Percentiles rank a stretch among this genome's conserved stretches.
Evolutionary conservation across 1,284 basidiomycete species (phyloP).

Genomic region (Mycosarcoma mackinlayi): DNA sequence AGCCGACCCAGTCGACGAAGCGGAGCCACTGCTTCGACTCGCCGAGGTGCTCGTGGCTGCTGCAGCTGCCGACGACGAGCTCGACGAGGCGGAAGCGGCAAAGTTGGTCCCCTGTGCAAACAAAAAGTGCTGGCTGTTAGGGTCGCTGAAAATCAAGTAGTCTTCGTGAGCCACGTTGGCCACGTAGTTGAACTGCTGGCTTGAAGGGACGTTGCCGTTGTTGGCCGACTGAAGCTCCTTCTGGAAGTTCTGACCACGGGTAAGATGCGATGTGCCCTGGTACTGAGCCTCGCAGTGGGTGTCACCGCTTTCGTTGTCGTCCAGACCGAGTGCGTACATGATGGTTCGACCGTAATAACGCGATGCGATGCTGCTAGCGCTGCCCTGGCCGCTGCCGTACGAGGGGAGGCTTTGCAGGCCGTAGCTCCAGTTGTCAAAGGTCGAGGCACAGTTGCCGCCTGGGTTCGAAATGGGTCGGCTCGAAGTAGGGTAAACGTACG

Average conservation of each 20-base stretch:
- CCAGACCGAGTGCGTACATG: constrained; percentile 51
- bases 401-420: constrained; percentile 35
- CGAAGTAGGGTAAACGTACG: constrained; percentile 52
- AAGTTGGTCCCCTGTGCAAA: constrained; percentile 35
- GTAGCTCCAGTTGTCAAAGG: constrained; percentile 34
- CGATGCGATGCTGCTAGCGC: constrained; percentile 27
- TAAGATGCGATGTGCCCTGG: constrained; percentile 56
- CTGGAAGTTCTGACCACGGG: constrained; percentile 57
- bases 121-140: constrained; percentile 43
- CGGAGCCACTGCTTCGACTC: background rate
- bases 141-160: constrained; percentile 55
- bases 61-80: constrained; percentile 8
- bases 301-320: constrained; percentile 58
- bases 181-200: constrained; percentile 55
- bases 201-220: constrained; percentile 44
- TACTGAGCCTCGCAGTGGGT: constrained; percentile 59
- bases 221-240: constrained; percentile 25
- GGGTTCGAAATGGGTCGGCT: constrained; percentile 45
- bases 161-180: constrained; percentile 51
- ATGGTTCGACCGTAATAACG: constrained; percentile 51
- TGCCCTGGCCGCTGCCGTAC: constrained; percentile 33
- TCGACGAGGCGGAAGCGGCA: constrained; percentile 5
- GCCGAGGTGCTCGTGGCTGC: constrained; percentile 7
- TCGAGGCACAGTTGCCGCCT: constrained; percentile 32
- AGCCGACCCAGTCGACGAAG: background rate